A percentile compares a stretch with the other conserved stretches of the same genome.
These are phyloP conservation scores for Beauveria rudraprayagi DNA, from an alignment of 2,329 filamentous ascomycete species.

Conservation along the genomic window DNA sequence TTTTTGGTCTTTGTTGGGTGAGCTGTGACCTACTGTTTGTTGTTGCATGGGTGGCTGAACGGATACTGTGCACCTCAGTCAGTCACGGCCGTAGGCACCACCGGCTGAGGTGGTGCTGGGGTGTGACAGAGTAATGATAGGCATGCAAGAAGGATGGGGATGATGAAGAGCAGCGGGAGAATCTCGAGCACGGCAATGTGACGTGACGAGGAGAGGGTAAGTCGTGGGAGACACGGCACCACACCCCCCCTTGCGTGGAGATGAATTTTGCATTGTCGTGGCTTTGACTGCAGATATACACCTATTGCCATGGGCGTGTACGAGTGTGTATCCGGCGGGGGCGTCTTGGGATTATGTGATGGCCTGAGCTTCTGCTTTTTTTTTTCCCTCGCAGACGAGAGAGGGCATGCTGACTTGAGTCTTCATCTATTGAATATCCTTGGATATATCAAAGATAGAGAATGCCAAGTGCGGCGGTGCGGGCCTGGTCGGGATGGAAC, in stretches of 20 bases:
- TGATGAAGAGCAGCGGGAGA: background rate
- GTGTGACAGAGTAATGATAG: background rate
- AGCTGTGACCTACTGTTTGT: background rate
- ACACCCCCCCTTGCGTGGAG: background rate
- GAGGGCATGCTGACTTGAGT: too few species aligned
- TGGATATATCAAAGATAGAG: too few species aligned
- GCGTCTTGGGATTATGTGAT: background rate
- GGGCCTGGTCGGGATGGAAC: background rate
- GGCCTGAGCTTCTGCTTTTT: background rate
- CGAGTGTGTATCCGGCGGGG: background rate
- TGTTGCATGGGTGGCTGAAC: background rate
- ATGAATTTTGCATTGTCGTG: slow-evolving; percentile 5
- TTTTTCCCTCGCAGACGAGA: too few species aligned
- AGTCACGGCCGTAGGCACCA: background rate
- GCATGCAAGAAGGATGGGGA: background rate
- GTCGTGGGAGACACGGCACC: background rate
- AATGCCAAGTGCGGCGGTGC: slow-evolving; percentile 1
- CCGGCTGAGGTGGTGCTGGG: background rate
- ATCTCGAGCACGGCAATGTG: background rate
- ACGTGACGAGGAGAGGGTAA: background rate
- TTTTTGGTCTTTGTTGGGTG: background rate
- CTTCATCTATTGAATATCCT: too few species aligned
- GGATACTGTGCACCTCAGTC: background rate
- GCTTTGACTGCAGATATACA: slow-evolving; percentile 1
- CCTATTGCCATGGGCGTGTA: background rate